These are phyloP conservation scores for Candida tropicalis DNA, from an alignment of 1,139 yeast species.

Conservation along the genomic window DNA sequence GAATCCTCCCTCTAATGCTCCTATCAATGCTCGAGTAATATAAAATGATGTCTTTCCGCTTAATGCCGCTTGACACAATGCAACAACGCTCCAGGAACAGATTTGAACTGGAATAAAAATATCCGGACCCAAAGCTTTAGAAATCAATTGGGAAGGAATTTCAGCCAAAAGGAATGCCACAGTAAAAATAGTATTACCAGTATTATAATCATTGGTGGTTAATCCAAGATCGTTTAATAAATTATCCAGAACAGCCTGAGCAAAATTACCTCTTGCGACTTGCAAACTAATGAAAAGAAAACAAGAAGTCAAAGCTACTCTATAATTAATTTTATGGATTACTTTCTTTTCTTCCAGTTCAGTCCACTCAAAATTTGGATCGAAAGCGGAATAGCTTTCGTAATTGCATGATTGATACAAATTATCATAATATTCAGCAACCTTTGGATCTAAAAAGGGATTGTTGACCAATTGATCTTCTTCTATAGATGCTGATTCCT, in stretches of 20 bases:
- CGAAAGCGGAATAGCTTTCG: conserved; percentile 36
- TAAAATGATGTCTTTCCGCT: conserved; percentile 26
- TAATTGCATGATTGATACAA: conserved; percentile 19
- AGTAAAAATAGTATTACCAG: conserved; percentile 32
- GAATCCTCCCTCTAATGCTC: conserved; percentile 34
- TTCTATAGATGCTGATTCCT: not conserved
- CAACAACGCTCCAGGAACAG: conserved; percentile 33
- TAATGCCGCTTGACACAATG: conserved; percentile 30
- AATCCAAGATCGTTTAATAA: conserved; percentile 30
- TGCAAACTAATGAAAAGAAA: conserved; percentile 35
- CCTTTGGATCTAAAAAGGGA: conserved; percentile 15
- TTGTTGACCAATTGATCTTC: conserved; percentile 3
- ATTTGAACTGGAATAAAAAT: conserved; percentile 36
- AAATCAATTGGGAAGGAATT: conserved; percentile 35
- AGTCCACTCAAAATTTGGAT: conserved; percentile 39
- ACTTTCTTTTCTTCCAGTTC: conserved; percentile 33
- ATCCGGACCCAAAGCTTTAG: conserved; percentile 37
- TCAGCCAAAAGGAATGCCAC: conserved; percentile 33
- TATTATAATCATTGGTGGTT: conserved; percentile 33
- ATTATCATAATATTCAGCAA: conserved; percentile 17
- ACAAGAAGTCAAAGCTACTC: conserved; percentile 34
- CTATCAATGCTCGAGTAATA: conserved; percentile 30
- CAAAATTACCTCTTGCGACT: conserved; percentile 33
- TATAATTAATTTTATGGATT: conserved; percentile 26
- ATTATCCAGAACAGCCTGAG: conserved; percentile 36